Percentiles rank a stretch among this genome's conserved stretches.
Conservation (phyloP, 2,329 filamentous ascomycete species). For the Drechslerella dactyloides region DNA sequence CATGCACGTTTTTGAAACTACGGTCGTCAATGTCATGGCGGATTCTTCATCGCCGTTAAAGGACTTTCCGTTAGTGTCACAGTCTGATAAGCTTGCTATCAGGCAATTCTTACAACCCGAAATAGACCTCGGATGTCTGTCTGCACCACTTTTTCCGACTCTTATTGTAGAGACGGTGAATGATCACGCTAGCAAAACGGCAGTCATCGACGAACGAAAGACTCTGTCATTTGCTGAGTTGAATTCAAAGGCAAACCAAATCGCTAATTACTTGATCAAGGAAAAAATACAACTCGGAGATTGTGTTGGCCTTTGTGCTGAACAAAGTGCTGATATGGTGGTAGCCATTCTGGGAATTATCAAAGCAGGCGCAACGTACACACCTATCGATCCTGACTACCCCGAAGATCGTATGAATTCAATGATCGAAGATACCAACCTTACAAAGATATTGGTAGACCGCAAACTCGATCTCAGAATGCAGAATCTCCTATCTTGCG, state of each 20-base stretch:
- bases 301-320: conserved; percentile 21
- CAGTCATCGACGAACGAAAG: conserved; percentile 16
- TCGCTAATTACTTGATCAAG: conserved; percentile 19
- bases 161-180: conserved; percentile 11
- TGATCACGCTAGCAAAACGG: conserved; percentile 8
- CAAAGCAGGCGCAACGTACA: conserved; percentile 25
- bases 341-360: conserved; percentile 17
- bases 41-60: conserved; percentile 14
- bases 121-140: conserved; percentile 13
- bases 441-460: conserved; percentile 25
- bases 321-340: conserved; percentile 18
- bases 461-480: conserved; percentile 10
- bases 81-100: conserved; percentile 9
- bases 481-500: conserved; percentile 22
- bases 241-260: conserved; percentile 12
- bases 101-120: conserved; percentile 17
- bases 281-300: conserved; percentile 13
- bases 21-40: conserved; percentile 16
- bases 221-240: conserved; percentile 17
- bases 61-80: conserved; percentile 17
- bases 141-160: conserved; percentile 10
- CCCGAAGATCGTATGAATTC: conserved; percentile 28
- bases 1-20: conserved; percentile 18
- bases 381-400: conserved; percentile 26
- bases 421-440: conserved; percentile 26